Conservation (phyloP, 2,329 filamentous ascomycete species). For the Fusarium piperis region DNA sequence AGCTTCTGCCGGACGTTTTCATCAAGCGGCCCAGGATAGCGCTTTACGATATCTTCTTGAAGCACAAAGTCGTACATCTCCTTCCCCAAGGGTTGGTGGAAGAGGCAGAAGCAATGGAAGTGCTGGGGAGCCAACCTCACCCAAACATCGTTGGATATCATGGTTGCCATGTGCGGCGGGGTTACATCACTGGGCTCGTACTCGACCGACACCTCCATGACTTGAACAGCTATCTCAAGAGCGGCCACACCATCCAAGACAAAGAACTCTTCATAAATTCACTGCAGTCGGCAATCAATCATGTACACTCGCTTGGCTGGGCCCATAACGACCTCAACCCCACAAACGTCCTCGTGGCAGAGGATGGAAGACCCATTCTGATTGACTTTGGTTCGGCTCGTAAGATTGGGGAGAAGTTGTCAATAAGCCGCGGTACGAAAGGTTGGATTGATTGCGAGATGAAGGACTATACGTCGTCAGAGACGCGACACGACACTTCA, state of each 20-base stretch:
- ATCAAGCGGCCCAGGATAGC: conserved; percentile 20
- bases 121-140: conserved; percentile 33
- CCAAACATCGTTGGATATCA: conserved; percentile 43
- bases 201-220: conserved; percentile 30
- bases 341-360: conserved; percentile 17
- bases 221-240: conserved; percentile 25
- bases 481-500: conserved; percentile 17
- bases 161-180: conserved; percentile 40
- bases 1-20: conserved; percentile 4
- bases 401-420: conserved; percentile 17
- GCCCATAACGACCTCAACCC: conserved; percentile 29
- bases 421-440: conserved; percentile 16
- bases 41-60: conserved; percentile 19
- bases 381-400: conserved; percentile 17
- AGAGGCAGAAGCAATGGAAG: conserved; percentile 34
- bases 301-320: conserved; percentile 25
- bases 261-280: conserved; percentile 13
- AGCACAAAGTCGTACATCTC: conserved; percentile 18
- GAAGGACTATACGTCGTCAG: conserved; percentile 20
- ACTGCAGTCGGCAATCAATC: conserved; percentile 12
- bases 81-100: conserved; percentile 17
- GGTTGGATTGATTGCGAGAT: conserved; percentile 20
- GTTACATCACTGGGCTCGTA: conserved; percentile 39
- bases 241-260: not conserved
- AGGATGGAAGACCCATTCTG: conserved; percentile 14